Evolutionary conservation across 768 basidiomycete genomes (phyloP).

Genomic region (Strobilomyces dryophilus): DNA sequence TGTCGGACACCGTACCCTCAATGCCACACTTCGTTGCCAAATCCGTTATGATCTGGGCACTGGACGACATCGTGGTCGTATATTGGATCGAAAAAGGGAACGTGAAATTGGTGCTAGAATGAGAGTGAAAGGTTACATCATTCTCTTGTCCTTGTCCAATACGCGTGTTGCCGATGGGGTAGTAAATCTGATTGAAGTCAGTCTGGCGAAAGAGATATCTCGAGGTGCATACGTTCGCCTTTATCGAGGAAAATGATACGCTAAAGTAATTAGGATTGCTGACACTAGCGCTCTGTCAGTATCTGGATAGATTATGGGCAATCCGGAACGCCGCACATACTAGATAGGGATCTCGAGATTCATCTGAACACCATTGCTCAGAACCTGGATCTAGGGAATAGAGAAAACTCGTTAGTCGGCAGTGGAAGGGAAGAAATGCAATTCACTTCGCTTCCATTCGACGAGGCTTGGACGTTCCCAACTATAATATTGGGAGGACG

Average conservation of each 20-base stretch:
- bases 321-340: slow-evolving; percentile 36
- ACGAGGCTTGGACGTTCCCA: slow-evolving; percentile 40
- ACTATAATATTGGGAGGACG: slow-evolving; percentile 67
- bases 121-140: slow-evolving; percentile 45
- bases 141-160: slow-evolving; percentile 59
- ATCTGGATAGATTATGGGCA: not conserved
- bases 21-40: slow-evolving; percentile 61
- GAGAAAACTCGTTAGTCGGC: slow-evolving; percentile 15
- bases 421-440: slow-evolving; percentile 1
- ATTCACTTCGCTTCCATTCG: slow-evolving; percentile 44
- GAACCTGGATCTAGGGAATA: slow-evolving; percentile 34
- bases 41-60: slow-evolving; percentile 51
- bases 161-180: slow-evolving; percentile 68
- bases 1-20: slow-evolving; percentile 37
- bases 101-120: slow-evolving; percentile 58
- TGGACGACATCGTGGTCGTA: slow-evolving; percentile 49
- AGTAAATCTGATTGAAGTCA: slow-evolving; percentile 49
- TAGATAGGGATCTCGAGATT: slow-evolving; percentile 64
- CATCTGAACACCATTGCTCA: slow-evolving; percentile 45
- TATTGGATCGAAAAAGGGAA: slow-evolving; percentile 75
- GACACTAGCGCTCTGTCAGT: slow-evolving; percentile 45
- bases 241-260: slow-evolving; percentile 60
- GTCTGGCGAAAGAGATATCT: slow-evolving; percentile 1
- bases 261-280: slow-evolving; percentile 80
- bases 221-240: slow-evolving; percentile 45